These are phyloP conservation scores for Plasmopara muralis DNA, from an alignment of 352 stramenopile species.

Conservation along the genomic window DNA sequence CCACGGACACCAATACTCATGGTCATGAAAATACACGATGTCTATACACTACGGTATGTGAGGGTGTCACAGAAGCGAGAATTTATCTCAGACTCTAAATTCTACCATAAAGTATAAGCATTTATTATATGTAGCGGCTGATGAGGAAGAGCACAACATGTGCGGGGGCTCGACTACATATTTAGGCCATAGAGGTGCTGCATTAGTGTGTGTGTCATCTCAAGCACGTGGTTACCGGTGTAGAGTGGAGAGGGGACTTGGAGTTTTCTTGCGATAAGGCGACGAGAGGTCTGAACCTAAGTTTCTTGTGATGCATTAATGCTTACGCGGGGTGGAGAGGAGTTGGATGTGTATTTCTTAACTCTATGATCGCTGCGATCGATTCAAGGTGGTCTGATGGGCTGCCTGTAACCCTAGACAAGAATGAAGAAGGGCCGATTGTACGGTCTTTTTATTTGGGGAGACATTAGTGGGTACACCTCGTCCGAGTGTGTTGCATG, in stretches of 20 bases:
- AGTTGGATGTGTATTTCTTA: conserved; percentile 5
- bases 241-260: conserved; percentile 13
- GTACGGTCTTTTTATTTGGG: conserved; percentile 5
- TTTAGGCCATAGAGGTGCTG: too few species aligned
- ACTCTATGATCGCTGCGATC: conserved; percentile 21
- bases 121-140: too few species aligned
- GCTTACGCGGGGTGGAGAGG: conserved; percentile 10
- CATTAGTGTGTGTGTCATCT: conserved; percentile 4
- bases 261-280: background rate
- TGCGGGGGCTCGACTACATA: too few species aligned
- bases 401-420: conserved; percentile 66
- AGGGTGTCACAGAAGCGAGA: too few species aligned
- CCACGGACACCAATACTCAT: too few species aligned
- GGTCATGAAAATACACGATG: too few species aligned
- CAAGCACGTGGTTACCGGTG: conserved; percentile 1
- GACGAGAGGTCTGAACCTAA: conserved; percentile 14
- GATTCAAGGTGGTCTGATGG: conserved; percentile 40
- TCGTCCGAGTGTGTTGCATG: conserved; percentile 28
- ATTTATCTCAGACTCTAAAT: too few species aligned
- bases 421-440: conserved; percentile 7
- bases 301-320: conserved; percentile 8
- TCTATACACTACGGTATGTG: too few species aligned
- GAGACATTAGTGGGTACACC: conserved; percentile 7
- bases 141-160: too few species aligned
- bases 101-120: too few species aligned